Evolutionary conservation across 129 eudicot species (phyloP).

Genomic region (Oenanthe sinensis): DNA sequence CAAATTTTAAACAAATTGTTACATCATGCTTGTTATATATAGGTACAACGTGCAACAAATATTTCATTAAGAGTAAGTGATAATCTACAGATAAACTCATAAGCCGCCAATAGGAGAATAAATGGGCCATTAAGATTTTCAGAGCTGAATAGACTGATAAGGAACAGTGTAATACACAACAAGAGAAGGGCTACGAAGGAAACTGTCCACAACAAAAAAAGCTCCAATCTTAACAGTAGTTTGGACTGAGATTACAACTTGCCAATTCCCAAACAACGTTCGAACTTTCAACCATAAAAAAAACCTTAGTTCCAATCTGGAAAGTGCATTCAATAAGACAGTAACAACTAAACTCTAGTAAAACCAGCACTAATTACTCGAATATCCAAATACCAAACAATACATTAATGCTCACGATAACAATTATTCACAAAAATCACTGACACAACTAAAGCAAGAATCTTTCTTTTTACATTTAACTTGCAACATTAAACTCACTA

Average conservation of each 20-base stretch:
- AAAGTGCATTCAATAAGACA: background rate
- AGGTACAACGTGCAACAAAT: background rate
- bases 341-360: background rate
- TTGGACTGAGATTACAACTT: background rate
- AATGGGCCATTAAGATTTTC: background rate
- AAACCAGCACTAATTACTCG: background rate
- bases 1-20: background rate
- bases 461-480: background rate
- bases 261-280: background rate
- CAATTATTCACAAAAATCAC: background rate
- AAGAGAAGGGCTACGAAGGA: background rate
- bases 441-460: constrained; percentile 21
- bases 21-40: background rate
- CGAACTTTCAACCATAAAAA: background rate
- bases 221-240: background rate
- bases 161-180: background rate
- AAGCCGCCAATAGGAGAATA: background rate
- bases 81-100: background rate
- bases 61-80: background rate
- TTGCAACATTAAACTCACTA: background rate
- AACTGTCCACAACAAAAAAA: background rate
- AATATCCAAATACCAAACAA: constrained; percentile 5
- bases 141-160: background rate
- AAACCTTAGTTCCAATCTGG: background rate
- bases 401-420: too few species aligned